These are phyloP conservation scores for Aspergillus candidus DNA, from an alignment of 2,329 filamentous ascomycete genomes.

Conservation along the genomic window DNA sequence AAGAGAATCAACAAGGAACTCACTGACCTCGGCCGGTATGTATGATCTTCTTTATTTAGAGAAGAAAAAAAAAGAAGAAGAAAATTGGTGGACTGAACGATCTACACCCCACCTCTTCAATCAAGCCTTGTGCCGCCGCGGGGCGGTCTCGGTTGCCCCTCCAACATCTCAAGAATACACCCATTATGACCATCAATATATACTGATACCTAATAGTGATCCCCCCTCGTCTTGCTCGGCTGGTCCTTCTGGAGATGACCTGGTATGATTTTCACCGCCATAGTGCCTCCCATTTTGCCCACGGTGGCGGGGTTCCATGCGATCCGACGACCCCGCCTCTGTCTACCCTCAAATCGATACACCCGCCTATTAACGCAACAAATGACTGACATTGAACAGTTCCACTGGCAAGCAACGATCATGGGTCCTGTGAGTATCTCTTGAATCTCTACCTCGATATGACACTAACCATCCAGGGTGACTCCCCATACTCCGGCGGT, in stretches of 20 bases:
- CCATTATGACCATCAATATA: slow-evolving; percentile 4
- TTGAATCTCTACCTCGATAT: slow-evolving; percentile 7
- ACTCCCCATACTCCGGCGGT: slow-evolving; percentile 95
- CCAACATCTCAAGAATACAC: not conserved
- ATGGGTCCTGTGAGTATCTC: slow-evolving; percentile 83
- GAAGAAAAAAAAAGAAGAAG: too few relatives aligned
- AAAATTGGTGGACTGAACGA: not conserved
- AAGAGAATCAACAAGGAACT: slow-evolving; percentile 52
- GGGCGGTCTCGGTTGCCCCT: slow-evolving; percentile 10
- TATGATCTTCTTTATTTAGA: slow-evolving; percentile 7
- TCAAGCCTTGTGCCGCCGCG: slow-evolving; percentile 11
- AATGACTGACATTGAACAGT: slow-evolving; percentile 52
- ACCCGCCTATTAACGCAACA: not conserved
- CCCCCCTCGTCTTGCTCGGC: slow-evolving; percentile 98
- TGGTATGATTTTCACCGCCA: slow-evolving; percentile 59
- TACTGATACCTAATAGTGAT: slow-evolving; percentile 57
- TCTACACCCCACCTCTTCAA: slow-evolving; percentile 1
- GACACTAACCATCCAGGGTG: slow-evolving; percentile 56
- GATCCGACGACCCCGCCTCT: not conserved
- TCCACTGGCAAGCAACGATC: slow-evolving; percentile 99
- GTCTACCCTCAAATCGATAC: slow-evolving; percentile 2
- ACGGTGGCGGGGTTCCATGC: slow-evolving; percentile 17
- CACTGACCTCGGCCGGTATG: slow-evolving; percentile 48
- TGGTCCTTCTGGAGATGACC: slow-evolving; percentile 90
- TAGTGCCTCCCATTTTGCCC: slow-evolving; percentile 5